Evolutionary conservation across 2,329 filamentous ascomycete species (phyloP).

Genomic region (Fusarium sp.): DNA sequence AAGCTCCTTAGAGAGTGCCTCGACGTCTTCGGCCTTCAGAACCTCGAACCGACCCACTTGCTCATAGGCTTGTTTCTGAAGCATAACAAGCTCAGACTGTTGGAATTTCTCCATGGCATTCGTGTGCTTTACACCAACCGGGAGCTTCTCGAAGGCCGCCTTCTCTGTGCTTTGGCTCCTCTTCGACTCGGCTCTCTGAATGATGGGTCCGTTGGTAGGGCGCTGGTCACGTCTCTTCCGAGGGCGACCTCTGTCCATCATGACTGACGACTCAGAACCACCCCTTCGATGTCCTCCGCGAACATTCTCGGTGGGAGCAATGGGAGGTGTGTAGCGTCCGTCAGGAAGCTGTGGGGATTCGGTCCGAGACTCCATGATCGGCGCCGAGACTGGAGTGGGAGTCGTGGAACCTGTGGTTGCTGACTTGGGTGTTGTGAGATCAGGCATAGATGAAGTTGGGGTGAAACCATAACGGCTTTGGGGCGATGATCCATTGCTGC

Average conservation of each 20-base stretch:
- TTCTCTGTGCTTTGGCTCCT: constrained; percentile 63
- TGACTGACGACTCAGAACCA: constrained; percentile 65
- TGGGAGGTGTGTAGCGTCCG: constrained; percentile 46
- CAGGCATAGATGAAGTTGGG: constrained; percentile 50
- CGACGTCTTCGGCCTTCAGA: constrained; percentile 70
- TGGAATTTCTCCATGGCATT: constrained; percentile 63
- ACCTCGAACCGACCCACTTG: constrained; percentile 74
- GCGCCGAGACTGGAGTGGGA: constrained; percentile 63
- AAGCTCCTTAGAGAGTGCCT: constrained; percentile 77
- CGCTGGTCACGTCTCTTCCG: constrained; percentile 62
- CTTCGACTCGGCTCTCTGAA: constrained; percentile 56
- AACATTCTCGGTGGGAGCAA: constrained; percentile 25
- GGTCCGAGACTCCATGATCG: constrained; percentile 53
- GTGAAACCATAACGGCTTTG: constrained; percentile 56
- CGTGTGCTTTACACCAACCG: constrained; percentile 65
- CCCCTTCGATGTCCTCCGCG: constrained; percentile 59
- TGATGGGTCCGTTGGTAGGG: constrained; percentile 51
- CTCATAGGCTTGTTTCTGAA: constrained; percentile 70
- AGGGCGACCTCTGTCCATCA: constrained; percentile 71
- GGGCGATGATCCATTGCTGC: constrained; percentile 59
- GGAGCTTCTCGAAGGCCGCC: constrained; percentile 69
- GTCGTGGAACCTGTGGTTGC: constrained; percentile 53
- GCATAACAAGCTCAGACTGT: constrained; percentile 58
- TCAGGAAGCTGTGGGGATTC: constrained; percentile 60
- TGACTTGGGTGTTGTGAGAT: constrained; percentile 58